A percentile compares a stretch with the other conserved stretches of the same genome.
phyloP scores from a whole-genome alignment of 306 rosid genomes.

The Quercus bicolor region DNA sequence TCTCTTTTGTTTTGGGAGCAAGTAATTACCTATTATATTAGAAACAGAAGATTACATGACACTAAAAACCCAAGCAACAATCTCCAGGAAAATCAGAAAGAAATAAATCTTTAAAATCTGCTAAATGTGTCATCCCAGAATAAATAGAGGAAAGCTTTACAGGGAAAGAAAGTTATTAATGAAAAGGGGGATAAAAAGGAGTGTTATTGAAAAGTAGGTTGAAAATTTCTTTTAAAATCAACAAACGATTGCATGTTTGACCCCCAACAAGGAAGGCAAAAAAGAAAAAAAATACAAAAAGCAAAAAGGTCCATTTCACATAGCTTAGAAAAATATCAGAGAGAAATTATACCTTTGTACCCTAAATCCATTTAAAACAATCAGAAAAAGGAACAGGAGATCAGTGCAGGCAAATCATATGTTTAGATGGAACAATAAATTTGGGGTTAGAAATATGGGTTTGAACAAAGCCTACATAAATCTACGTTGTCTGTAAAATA shows the following conservation, averaged over 20 bases:
- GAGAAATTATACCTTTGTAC: neutral
- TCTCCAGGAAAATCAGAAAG: neutral
- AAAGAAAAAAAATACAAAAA: neutral
- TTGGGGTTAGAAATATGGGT: neutral
- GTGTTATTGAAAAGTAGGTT: neutral
- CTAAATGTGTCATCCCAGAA: neutral
- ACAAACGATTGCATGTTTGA: neutral
- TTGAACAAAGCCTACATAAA: neutral
- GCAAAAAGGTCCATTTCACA: neutral
- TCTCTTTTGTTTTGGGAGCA: too few species aligned
- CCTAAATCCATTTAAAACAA: neutral
- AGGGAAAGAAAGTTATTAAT: neutral
- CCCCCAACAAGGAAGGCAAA: neutral
- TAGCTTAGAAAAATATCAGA: neutral
- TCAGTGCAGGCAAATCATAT: neutral
- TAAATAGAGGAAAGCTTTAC: neutral
- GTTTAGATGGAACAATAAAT: neutral
- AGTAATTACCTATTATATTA: too few species aligned
- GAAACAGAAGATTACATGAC: too few species aligned
- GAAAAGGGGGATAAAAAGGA: neutral
- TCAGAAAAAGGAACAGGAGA: neutral
- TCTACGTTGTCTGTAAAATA: neutral
- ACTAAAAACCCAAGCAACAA: too few species aligned
- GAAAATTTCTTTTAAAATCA: neutral
- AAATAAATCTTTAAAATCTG: neutral